phyloP scores from a whole-genome alignment of 306 rosid genomes.

The Astragalus glycyphyllos region DNA sequence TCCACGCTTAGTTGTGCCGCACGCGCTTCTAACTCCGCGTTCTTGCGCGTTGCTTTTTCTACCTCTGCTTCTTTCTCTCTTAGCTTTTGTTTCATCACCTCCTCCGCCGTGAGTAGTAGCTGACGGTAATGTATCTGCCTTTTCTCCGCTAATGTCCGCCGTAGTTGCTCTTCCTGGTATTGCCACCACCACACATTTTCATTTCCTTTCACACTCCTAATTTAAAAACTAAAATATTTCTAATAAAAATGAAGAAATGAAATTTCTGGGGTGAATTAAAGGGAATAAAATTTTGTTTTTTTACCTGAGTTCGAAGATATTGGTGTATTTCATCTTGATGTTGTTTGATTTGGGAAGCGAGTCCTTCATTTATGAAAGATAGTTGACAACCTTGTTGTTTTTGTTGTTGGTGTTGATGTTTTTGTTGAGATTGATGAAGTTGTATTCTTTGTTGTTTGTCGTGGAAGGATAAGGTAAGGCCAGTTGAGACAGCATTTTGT shows the following conservation, averaged over 20 bases:
- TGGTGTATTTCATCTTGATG: slow-evolving; percentile 76
- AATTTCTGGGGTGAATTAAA: background rate
- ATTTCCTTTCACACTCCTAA: no score
- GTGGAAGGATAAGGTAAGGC: slow-evolving; percentile 71
- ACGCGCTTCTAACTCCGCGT: slow-evolving; percentile 83
- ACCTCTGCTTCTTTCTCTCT: slow-evolving; percentile 75
- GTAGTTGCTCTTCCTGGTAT: slow-evolving; percentile 71
- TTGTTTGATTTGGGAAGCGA: slow-evolving; percentile 71
- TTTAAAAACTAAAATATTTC: background rate
- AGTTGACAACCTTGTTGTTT: slow-evolving; percentile 45
- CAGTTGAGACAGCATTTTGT: slow-evolving; percentile 87
- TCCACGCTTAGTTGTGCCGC: slow-evolving; percentile 79
- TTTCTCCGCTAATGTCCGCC: slow-evolving; percentile 76
- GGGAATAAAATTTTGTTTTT: background rate
- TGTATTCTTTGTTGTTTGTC: slow-evolving; percentile 55
- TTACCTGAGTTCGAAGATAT: slow-evolving; percentile 80
- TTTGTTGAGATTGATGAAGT: slow-evolving; percentile 46
- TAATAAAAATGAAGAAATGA: background rate
- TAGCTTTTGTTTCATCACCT: slow-evolving; percentile 54
- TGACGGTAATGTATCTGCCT: slow-evolving; percentile 69
- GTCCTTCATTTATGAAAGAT: slow-evolving; percentile 33
- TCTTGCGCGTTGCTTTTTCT: slow-evolving; percentile 72
- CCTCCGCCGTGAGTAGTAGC: slow-evolving; percentile 73
- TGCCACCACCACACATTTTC: background rate
- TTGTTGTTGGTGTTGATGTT: slow-evolving; percentile 41